Base-by-base conservation (phyloP, 768 basidiomycete genomes). In the Trametes maxima region DNA sequence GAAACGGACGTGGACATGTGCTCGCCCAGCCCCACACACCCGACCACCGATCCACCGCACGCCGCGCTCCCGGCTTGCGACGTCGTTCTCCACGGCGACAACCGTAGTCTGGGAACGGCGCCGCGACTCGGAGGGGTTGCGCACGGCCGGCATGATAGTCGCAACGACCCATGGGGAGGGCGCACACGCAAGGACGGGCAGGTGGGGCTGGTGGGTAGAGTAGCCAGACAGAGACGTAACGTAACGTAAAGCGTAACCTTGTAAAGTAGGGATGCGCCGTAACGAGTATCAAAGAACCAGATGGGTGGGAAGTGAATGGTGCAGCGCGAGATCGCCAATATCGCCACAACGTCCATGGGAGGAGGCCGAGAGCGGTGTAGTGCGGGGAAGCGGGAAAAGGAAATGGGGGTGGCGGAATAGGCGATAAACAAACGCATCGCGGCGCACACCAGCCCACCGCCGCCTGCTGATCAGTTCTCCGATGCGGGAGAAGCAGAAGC, bases 41-140 rank as follows among this genome's bases (percentile, higher is more conserved):
- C 28, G 8, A 33, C 28, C 28, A 33, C 28, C 28, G 28, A 33
- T 33, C 28, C 28, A 33, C 28, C 28, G 28, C 28, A 33, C 28
- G 28, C 28, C n/a, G 19, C 36, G 50, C 50, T 12, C 2, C 51
- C 21, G 51, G 19, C 36, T 22, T 21, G 21, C 49, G 35, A n/a
- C 35, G 35, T 21, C 35, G 19, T 7, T 21, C n/a, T 12, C 51
- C 36, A 52, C 51, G 13, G 51, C 21, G 39, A 5, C 36, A 39
- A 36, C 51, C 51, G 51, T 52, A 42, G 37, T 37, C 36, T 37
- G 37, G 39, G 51, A 52, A 52, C 51, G 51, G 24, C 33, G 33
- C 17, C 36, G 37, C 5, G 22, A 5, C 21, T n/a, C 19, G 39
- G 36, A n/a, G 37, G 11, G 36, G 16, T 14, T 21, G 19, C 13